Evolutionary conservation across 192 early-diverging fungal species (phyloP), one percentile per base, ranked within the genome.

Genomic region (Rhizoclosmatium sp.): DNA sequence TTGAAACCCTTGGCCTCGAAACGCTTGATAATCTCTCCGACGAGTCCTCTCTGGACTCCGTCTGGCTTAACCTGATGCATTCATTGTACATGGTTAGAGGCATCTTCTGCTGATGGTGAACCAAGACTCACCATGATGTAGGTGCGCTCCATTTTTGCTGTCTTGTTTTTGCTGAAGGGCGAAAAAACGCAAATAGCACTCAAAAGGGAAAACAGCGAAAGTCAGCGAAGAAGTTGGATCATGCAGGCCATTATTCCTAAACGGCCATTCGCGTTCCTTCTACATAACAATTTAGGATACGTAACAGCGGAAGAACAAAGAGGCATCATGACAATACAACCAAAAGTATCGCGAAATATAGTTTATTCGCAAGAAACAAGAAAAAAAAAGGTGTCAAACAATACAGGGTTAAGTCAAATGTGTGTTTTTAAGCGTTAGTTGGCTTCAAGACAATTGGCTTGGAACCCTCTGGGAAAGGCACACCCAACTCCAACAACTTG

Each of bases 1-100:
- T 96, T 91, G 93, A 90, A 98, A 54, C 96, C 96, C 80, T 92
- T 92, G 58, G 87, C 67, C 89, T 97, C 96, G 89, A 98, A 98
- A 74, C 96, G 93, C 86, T 93, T 92, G 85, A 98, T 90, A 85
- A 97, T 95, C 85, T 94, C 94, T 77, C 95, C 95, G 74, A 96
- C 93, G 82, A 97, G 92, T 70, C 96, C 94, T 51, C 88, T 44
- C 75, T 56, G 54, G 45, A 71, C 65, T 42, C 82, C 83, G 83
- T 84, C 83, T 76, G 83, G 83, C 80, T 82, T 81, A 45, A 85
- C 78, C 84, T 80, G 81, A 80, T 41, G 16, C 16, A 14, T 48
- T 3, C 44, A 69, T 16, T 14, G 39, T 39, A 14, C 65, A 66
- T 42, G 14, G 40, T 16, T 23, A 23, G 65, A 23, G n/a, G n/a